A percentile compares a stretch with the other conserved stretches of the same genome.
Evolutionary conservation across 208 protist species (phyloP).

Genomic region (Trypanosomatidae sp.): DNA sequence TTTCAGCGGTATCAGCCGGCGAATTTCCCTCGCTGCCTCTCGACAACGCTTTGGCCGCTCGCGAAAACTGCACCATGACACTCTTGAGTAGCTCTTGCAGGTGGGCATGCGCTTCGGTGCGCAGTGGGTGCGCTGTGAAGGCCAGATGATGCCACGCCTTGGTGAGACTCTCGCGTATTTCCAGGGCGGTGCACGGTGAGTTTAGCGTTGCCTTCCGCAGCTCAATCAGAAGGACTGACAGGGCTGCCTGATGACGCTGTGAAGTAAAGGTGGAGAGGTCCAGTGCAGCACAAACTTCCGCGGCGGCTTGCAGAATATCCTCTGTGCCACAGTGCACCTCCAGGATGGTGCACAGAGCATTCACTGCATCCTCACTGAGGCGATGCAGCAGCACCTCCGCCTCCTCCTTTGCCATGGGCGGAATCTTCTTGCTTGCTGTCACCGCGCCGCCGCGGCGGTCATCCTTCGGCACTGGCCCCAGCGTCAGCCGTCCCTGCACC

Average conservation of each 20-base stretch:
- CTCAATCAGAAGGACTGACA: conserved; percentile 56
- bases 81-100: conserved; percentile 66
- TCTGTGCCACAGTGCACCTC: conserved; percentile 53
- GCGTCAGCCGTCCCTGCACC: conserved; percentile 40
- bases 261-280: conserved; percentile 59
- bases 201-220: conserved; percentile 56
- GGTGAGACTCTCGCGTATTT: conserved; percentile 37
- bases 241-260: conserved; percentile 30
- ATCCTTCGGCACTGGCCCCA: conserved; percentile 67
- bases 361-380: conserved; percentile 54
- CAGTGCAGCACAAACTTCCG: conserved; percentile 50
- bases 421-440: conserved; percentile 12
- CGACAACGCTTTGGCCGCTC: neutral
- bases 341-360: conserved; percentile 44
- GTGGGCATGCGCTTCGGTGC: conserved; percentile 61
- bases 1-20: conserved; percentile 22
- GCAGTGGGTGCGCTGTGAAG: conserved; percentile 57
- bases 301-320: conserved; percentile 42
- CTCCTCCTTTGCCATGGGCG: conserved; percentile 17
- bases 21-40: neutral
- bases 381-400: conserved; percentile 33
- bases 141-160: conserved; percentile 71
- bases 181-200: conserved; percentile 20
- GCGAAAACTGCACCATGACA: conserved; percentile 44
- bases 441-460: conserved; percentile 31